Conservation (phyloP, 371 early-diverging fungal genomes). For the Mucor plumbeus region DNA sequence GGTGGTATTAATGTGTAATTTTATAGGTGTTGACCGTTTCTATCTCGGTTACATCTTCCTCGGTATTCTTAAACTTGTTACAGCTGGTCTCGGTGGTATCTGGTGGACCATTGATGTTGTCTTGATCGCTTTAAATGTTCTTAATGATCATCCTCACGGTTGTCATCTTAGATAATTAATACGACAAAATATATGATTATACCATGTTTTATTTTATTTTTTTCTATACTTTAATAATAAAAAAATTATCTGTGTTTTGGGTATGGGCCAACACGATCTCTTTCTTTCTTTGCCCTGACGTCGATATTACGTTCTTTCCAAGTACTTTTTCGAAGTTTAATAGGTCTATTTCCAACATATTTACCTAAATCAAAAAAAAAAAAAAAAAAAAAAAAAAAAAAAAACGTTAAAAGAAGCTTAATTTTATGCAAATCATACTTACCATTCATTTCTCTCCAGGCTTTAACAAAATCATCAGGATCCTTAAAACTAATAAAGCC, state of each 20-base stretch:
- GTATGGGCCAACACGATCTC: conserved; percentile 54
- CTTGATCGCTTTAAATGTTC: conserved; percentile 51
- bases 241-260: conserved; percentile 34
- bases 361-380: conserved; percentile 73
- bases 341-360: conserved; percentile 94
- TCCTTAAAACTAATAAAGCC: conserved; percentile 86
- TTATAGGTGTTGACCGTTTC: conserved; percentile 63
- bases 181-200: conserved; percentile 8
- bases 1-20: background rate
- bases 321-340: conserved; percentile 91
- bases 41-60: conserved; percentile 65
- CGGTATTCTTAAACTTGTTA: conserved; percentile 49
- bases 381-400: too few relatives aligned
- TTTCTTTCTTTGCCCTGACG: conserved; percentile 52
- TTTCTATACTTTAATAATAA: background rate
- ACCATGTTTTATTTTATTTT: conserved; percentile 9
- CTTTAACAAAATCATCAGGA: conserved; percentile 83
- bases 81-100: conserved; percentile 57
- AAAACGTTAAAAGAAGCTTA: conserved; percentile 3
- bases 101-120: conserved; percentile 54
- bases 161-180: conserved; percentile 37
- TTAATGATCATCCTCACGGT: conserved; percentile 51
- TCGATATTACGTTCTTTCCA: conserved; percentile 94
- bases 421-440: conserved; percentile 18
- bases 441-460: conserved; percentile 93